Conservation (phyloP, 139 green algal genomes). For the Coelastrella sp. region DNA sequence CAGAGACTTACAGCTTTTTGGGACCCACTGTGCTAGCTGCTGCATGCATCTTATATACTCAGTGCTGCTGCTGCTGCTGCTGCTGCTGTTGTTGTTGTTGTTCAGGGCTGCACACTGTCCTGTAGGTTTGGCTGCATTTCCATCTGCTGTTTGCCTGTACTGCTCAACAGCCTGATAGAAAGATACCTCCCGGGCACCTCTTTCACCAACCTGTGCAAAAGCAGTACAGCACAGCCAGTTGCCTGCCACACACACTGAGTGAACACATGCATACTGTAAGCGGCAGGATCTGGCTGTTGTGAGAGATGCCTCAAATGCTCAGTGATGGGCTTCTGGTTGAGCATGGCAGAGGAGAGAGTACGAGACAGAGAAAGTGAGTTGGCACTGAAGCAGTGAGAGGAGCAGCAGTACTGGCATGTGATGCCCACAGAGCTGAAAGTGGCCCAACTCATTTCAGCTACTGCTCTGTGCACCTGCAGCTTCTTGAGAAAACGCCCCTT, state of each 20-base stretch:
- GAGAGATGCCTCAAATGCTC: not conserved
- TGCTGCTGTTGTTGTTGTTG: conserved; percentile 12
- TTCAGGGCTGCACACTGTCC: not conserved
- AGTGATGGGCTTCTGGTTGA: no score
- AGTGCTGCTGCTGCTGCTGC: not conserved
- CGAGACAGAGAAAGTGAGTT: not conserved
- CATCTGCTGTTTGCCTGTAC: not conserved
- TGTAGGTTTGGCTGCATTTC: not conserved
- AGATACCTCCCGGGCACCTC: conserved; percentile 62
- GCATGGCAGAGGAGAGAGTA: not conserved
- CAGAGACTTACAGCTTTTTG: conserved; percentile 65
- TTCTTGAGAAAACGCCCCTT: conserved; percentile 80
- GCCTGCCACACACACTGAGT: no score
- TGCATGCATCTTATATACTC: not conserved
- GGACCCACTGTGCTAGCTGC: conserved; percentile 23
- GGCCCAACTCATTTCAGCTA: not conserved
- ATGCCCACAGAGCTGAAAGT: not conserved
- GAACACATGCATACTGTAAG: no score
- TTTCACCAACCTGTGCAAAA: conserved; percentile 58
- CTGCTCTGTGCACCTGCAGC: conserved; percentile 58
- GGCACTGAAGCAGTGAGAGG: no score
- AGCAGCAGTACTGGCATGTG: not conserved
- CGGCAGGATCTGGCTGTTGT: no score
- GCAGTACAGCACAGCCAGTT: not conserved
- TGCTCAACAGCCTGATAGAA: conserved; percentile 65